Evolutionary conservation across 495 filamentous ascomycete genomes (phyloP).

Genomic region (Hypomontagnella monticulosa): DNA sequence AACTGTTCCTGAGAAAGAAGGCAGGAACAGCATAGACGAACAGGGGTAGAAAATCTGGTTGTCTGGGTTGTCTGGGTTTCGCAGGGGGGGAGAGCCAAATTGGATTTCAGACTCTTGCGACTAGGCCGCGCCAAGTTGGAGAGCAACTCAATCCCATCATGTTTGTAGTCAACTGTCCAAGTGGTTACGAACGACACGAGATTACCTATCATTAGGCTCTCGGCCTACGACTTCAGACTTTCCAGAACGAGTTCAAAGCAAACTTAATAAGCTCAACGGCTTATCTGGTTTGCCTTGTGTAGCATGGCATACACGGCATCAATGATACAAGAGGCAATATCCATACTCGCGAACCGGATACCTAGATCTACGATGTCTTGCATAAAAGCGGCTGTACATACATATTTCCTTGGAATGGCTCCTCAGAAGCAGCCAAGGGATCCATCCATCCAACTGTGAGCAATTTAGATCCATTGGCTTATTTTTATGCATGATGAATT

Average conservation of each 20-base stretch:
- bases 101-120: slow-evolving; percentile 15
- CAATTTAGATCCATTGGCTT: slow-evolving; percentile 33
- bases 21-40: slow-evolving; percentile 37
- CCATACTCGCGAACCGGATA: slow-evolving; percentile 16
- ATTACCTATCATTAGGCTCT: neutral
- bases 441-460: slow-evolving; percentile 26
- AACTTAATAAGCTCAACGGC: neutral
- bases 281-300: neutral
- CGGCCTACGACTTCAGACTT: neutral
- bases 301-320: neutral
- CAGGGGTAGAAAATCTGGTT: slow-evolving; percentile 36
- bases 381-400: slow-evolving; percentile 36
- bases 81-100: slow-evolving; percentile 28
- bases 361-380: slow-evolving; percentile 40
- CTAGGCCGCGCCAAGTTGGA: slow-evolving; percentile 12
- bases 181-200: too few relatives aligned
- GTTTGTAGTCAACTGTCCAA: too few relatives aligned
- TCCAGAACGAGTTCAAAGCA: neutral
- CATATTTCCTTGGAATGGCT: slow-evolving; percentile 21
- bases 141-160: neutral
- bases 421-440: slow-evolving; percentile 21
- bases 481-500: slow-evolving; percentile 55
- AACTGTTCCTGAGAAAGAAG: slow-evolving; percentile 35
- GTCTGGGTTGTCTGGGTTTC: slow-evolving; percentile 30
- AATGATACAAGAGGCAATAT: slow-evolving; percentile 2